These are phyloP conservation scores for Fomitiporia mediterranea DNA, from an alignment of 1,284 basidiomycete species.

Conservation along the genomic window DNA sequence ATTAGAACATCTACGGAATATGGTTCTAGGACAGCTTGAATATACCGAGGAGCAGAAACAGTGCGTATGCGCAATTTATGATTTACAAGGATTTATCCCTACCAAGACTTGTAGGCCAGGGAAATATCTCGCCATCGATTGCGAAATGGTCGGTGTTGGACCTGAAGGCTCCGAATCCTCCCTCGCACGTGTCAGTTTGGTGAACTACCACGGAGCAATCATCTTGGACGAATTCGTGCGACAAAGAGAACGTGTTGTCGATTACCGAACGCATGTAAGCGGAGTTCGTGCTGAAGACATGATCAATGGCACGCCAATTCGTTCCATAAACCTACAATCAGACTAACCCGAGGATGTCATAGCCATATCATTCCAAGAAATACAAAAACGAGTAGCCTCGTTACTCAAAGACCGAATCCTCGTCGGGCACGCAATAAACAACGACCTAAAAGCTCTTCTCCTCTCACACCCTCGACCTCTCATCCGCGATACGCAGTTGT, in stretches of 20 bases:
- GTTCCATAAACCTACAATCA: not conserved
- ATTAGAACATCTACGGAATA: conserved; percentile 39
- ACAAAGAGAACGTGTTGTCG: conserved; percentile 86
- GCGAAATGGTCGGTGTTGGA: conserved; percentile 98
- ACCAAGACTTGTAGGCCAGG: conserved; percentile 49
- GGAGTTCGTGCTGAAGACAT: conserved; percentile 82
- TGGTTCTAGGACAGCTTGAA: conserved; percentile 47
- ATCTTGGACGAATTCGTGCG: conserved; percentile 84
- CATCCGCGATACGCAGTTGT: conserved; percentile 81
- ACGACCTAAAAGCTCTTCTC: conserved; percentile 87
- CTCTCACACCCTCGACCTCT: conserved; percentile 83
- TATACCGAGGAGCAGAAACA: conserved; percentile 37
- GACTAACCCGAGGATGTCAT: conserved; percentile 3
- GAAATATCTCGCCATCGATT: conserved; percentile 84
- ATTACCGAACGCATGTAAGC: conserved; percentile 91
- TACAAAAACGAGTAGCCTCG: conserved; percentile 78
- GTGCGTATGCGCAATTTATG: conserved; percentile 35
- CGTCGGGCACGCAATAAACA: conserved; percentile 92
- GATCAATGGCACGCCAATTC: conserved; percentile 46
- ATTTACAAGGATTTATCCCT: not conserved
- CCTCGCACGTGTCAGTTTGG: conserved; percentile 86
- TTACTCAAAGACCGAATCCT: conserved; percentile 79
- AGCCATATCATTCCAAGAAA: conserved; percentile 77
- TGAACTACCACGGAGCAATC: conserved; percentile 85
- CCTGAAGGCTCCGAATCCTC: conserved; percentile 76